Conservation (phyloP, 768 basidiomycete genomes). For the Tephrocybe sp. region DNA sequence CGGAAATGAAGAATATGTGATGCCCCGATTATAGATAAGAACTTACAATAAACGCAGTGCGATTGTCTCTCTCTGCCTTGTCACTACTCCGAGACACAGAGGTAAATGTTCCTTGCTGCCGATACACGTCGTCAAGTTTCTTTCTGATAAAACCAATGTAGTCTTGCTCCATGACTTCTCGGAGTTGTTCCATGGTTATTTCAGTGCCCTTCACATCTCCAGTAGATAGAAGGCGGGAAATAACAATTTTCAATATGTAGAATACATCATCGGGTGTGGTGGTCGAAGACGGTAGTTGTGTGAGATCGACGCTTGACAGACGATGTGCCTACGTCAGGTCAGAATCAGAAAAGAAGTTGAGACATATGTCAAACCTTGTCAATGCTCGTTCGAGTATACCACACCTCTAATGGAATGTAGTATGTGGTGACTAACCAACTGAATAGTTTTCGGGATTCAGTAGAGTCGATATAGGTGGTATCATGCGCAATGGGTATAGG, state of each 20-base stretch:
- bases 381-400: constrained; percentile 84
- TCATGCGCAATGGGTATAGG: constrained; percentile 10
- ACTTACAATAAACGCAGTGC: constrained; percentile 80
- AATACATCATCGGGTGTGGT: constrained; percentile 93
- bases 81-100: constrained; percentile 60
- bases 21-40: neutral
- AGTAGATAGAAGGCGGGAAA: constrained; percentile 74
- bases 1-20: too few species aligned
- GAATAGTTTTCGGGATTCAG: constrained; percentile 56
- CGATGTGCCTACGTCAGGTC: constrained; percentile 71
- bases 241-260: constrained; percentile 87
- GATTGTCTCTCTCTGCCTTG: constrained; percentile 77
- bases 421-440: constrained; percentile 66
- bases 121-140: constrained; percentile 88
- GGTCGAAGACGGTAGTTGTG: constrained; percentile 60
- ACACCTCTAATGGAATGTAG: constrained; percentile 87
- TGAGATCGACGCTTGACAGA: constrained; percentile 70
- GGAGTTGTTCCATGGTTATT: constrained; percentile 58
- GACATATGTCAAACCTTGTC: constrained; percentile 64
- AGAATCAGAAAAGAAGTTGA: neutral
- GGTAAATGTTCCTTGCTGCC: constrained; percentile 40
- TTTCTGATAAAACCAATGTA: constrained; percentile 77
- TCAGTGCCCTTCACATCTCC: constrained; percentile 63
- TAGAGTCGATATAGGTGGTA: constrained; percentile 39
- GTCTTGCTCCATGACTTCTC: constrained; percentile 78